Evolutionary conservation across 129 eudicot genomes (phyloP).

Genomic region (Escallonia herrerae): DNA sequence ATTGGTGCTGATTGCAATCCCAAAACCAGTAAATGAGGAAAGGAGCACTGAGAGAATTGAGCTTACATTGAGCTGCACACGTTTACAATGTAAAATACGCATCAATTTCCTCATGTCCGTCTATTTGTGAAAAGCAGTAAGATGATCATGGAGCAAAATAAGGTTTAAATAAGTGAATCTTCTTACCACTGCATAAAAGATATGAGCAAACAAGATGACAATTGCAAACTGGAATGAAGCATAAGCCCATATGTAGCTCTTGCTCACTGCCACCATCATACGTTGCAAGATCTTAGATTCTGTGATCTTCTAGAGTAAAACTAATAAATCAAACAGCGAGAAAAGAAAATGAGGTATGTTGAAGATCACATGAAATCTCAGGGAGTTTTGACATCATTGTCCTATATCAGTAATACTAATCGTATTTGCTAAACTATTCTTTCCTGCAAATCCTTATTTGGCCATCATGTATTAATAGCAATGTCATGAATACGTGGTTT

Average conservation of each 20-base stretch:
- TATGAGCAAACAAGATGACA: conserved; percentile 78
- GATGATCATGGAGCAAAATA: background rate
- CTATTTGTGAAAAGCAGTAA: too few relatives aligned
- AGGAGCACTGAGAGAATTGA: conserved; percentile 56
- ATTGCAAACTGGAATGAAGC: conserved; percentile 82
- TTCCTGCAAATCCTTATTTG: too few relatives aligned
- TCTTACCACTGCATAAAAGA: conserved; percentile 70
- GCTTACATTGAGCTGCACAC: conserved; percentile 52
- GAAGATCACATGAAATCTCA: too few relatives aligned
- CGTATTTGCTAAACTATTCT: too few relatives aligned
- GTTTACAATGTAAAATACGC: background rate
- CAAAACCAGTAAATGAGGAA: conserved; percentile 70
- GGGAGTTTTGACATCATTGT: too few relatives aligned
- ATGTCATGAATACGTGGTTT: too few relatives aligned
- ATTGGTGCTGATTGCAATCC: conserved; percentile 74
- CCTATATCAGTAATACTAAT: too few relatives aligned
- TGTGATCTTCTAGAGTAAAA: too few relatives aligned
- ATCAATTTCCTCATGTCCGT: background rate
- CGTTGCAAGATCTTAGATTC: background rate
- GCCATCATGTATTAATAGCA: too few relatives aligned
- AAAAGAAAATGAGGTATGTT: background rate
- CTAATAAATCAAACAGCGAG: background rate
- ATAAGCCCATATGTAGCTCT: conserved; percentile 79
- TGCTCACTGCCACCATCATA: conserved; percentile 45
- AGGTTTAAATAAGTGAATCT: background rate